phyloP scores from a whole-genome alignment of 495 filamentous ascomycete genomes.

The Aspergillus taichungensis region DNA sequence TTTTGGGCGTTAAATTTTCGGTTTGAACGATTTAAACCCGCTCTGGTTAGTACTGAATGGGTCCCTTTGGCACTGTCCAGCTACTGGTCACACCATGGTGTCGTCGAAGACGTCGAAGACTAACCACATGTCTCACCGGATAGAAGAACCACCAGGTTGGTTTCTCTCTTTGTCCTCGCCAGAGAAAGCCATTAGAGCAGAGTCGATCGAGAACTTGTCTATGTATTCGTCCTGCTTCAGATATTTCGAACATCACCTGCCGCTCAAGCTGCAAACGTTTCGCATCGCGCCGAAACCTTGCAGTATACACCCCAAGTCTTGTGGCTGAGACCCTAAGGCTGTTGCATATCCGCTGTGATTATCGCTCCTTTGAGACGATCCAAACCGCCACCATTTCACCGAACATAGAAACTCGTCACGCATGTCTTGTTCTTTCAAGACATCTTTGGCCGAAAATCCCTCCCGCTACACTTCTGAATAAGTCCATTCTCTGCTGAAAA shows the following conservation, averaged over 20 bases:
- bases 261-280: constrained; percentile 90
- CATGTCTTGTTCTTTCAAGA: constrained; percentile 46
- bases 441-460: constrained; percentile 32
- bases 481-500: constrained; percentile 10
- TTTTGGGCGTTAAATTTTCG: constrained; percentile 5
- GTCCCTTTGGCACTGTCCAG: constrained; percentile 7
- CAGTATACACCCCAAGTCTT: constrained; percentile 71
- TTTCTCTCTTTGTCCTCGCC: constrained; percentile 26
- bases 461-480: constrained; percentile 25
- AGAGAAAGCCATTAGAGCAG: constrained; percentile 29
- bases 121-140: neutral
- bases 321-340: constrained; percentile 65
- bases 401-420: constrained; percentile 42
- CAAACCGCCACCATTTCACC: constrained; percentile 45
- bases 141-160: constrained; percentile 28
- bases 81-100: constrained; percentile 6
- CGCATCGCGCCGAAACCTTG: constrained; percentile 83
- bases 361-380: constrained; percentile 15
- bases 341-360: constrained; percentile 19
- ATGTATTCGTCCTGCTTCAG: constrained; percentile 77
- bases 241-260: constrained; percentile 72
- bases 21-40: constrained; percentile 5
- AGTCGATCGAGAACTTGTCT: constrained; percentile 45
- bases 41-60: constrained; percentile 15
- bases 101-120: constrained; percentile 20